Conservation (phyloP, 1,284 basidiomycete genomes). For the Malassezia dermatis region DNA sequence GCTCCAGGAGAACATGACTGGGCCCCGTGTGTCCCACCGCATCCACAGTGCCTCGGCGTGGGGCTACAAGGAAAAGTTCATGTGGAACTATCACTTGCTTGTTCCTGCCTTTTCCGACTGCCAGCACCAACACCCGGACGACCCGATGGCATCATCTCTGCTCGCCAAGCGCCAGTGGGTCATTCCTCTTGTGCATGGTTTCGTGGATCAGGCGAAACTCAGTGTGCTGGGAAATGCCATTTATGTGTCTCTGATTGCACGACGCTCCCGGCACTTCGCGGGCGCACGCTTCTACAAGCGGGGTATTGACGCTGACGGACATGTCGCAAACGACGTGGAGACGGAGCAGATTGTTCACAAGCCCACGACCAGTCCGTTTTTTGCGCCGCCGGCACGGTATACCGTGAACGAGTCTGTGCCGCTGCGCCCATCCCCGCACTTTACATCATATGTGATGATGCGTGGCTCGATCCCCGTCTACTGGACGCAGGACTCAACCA, state of each 20-base stretch:
- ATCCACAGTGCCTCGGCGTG: conserved; percentile 32
- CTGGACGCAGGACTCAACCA: conserved; percentile 87
- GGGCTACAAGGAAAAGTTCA: conserved; percentile 76
- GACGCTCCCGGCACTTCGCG: conserved; percentile 87
- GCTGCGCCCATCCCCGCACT: conserved; percentile 56
- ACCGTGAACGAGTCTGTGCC: too few species aligned
- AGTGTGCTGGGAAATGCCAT: conserved; percentile 80
- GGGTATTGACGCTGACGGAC: conserved; percentile 78
- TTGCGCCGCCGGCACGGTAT: conserved; percentile 19
- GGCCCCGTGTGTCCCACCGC: conserved; percentile 32
- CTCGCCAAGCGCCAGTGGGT: conserved; percentile 61
- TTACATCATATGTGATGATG: conserved; percentile 92
- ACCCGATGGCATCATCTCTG: conserved; percentile 26
- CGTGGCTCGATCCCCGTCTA: conserved; percentile 89
- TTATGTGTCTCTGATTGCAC: conserved; percentile 85
- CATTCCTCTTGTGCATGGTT: conserved; percentile 83
- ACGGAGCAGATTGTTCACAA: conserved; percentile 97
- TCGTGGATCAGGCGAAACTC: conserved; percentile 94
- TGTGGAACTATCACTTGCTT: conserved; percentile 93
- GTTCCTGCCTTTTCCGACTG: conserved; percentile 52
- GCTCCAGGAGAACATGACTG: conserved; percentile 81
- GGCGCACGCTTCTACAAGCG: conserved; percentile 90
- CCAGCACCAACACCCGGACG: conserved; percentile 14
- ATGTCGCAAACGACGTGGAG: conserved; percentile 98
- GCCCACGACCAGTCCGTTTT: conserved; percentile 61